Base-by-base conservation (phyloP, 257 asterid genomes). In the Ehretia macrophylla region DNA sequence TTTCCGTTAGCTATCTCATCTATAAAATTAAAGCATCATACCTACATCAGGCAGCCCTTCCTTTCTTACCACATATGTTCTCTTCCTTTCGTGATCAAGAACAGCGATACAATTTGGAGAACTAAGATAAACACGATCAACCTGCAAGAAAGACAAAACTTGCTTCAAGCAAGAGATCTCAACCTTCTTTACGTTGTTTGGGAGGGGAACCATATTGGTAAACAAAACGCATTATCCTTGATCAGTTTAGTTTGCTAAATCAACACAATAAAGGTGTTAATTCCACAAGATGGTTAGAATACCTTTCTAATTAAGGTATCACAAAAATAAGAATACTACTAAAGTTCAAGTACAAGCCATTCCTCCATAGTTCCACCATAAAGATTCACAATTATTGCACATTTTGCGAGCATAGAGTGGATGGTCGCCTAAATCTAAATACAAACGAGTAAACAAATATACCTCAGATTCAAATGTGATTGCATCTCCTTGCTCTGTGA, bases 401-500 rank as follows among this genome's bases (percentile, higher is more conserved):
- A n/a, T n/a, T n/a, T n/a, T n/a, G n/a, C n/a, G n/a, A n/a, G n/a
- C n/a, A n/a, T n/a, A n/a, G n/a, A n/a, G n/a, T n/a, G n/a, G n/a
- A n/a, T n/a, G n/a, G n/a, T n/a, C n/a, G n/a, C n/a, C n/a, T n/a
- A n/a, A n/a, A n/a, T n/a, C n/a, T n/a, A 20, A 51, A 20, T 20
- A 51, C 8, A 47, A 47, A 17, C 5, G 57, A 10, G 11, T 42
- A 42, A 11, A 10, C 12, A 42, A 42, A 4, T 42, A 10, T 51
- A 89, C 99, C 96, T 93, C 97, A 4, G 92, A 83, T 71, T 93
- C 99, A 72, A 93, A 89, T 56, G 99, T 93, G 42, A 92, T 57
- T 54, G 99, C 99, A 64, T 92, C 97, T 19, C 90, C 97, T 67
- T 88, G 97, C 77, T 88, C 99, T 6, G 99, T 89, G 61, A 85